Evolutionary conservation across 352 stramenopile species (phyloP).

Genomic region (Pythium phragmiticola): DNA sequence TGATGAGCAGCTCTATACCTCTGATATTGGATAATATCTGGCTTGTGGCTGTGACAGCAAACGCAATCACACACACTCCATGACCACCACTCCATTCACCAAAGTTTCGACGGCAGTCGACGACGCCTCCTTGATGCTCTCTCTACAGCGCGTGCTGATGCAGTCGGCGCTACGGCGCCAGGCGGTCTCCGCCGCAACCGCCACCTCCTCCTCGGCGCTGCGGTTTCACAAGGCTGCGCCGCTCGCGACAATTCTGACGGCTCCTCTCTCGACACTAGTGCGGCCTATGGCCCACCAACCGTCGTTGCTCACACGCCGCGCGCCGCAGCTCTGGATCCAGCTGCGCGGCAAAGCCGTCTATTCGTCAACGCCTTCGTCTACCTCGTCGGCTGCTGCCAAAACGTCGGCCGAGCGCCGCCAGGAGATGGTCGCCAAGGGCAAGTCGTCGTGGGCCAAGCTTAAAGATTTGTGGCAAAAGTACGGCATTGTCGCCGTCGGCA

Average conservation of each 20-base stretch:
- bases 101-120: neutral
- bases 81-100: conserved; percentile 2
- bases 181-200: neutral
- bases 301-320: conserved; percentile 6
- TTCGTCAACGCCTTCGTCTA: conserved; percentile 26
- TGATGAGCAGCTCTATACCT: neutral
- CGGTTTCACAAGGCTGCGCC: neutral
- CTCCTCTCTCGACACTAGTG: neutral
- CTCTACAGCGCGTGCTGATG: neutral
- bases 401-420: conserved; percentile 28
- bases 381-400: conserved; percentile 12
- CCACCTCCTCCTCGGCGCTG: neutral
- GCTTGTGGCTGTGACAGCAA: neutral
- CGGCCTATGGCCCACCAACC: neutral
- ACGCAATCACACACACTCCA: conserved; percentile 5
- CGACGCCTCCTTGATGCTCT: neutral
- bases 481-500: conserved; percentile 78
- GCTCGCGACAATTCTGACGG: neutral
- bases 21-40: neutral
- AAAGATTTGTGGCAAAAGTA: conserved; percentile 87
- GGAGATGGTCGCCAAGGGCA: conserved; percentile 38
- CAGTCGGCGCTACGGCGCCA: neutral
- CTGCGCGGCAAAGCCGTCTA: conserved; percentile 17
- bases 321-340: conserved; percentile 16
- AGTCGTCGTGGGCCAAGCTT: conserved; percentile 50